These are phyloP conservation scores for Plantago major DNA, from an alignment of 257 asterid species.

Conservation along the genomic window DNA sequence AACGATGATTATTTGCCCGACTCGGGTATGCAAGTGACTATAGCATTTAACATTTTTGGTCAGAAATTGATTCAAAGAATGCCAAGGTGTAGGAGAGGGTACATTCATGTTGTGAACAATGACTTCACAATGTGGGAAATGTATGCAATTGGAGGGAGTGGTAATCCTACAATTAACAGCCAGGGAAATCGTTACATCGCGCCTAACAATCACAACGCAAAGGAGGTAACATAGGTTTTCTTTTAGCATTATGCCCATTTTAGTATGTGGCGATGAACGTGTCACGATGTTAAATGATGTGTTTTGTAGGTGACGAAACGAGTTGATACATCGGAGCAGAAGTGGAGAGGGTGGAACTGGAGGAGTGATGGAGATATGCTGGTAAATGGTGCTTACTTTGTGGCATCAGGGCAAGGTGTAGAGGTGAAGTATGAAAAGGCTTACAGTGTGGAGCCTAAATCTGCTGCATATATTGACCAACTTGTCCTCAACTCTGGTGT, in stretches of 20 bases:
- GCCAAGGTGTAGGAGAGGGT: conserved; percentile 81
- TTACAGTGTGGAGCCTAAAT: conserved; percentile 58
- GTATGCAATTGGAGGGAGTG: conserved; percentile 89
- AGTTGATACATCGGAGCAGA: conserved; percentile 36
- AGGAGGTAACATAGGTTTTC: conserved; percentile 40
- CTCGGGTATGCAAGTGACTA: conserved; percentile 81
- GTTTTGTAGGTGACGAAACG: conserved; percentile 43
- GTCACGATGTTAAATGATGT: neutral
- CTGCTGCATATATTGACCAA: conserved; percentile 45
- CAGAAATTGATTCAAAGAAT: conserved; percentile 57
- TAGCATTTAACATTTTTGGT: conserved; percentile 68
- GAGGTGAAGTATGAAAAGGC: conserved; percentile 56
- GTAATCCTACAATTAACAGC: conserved; percentile 69
- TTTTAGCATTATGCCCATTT: neutral
- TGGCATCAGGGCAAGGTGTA: conserved; percentile 53
- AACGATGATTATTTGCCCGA: conserved; percentile 61
- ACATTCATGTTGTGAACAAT: conserved; percentile 70
- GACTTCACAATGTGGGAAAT: conserved; percentile 80
- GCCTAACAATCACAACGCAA: conserved; percentile 54
- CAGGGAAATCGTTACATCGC: conserved; percentile 77
- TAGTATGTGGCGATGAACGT: neutral
- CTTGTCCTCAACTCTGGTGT: conserved; percentile 50
- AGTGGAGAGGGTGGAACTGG: conserved; percentile 59
- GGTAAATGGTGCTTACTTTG: conserved; percentile 60
- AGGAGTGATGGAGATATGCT: conserved; percentile 59